These are phyloP conservation scores for Scedosporium boydii DNA, from an alignment of 2,329 filamentous ascomycete genomes.

Conservation along the genomic window DNA sequence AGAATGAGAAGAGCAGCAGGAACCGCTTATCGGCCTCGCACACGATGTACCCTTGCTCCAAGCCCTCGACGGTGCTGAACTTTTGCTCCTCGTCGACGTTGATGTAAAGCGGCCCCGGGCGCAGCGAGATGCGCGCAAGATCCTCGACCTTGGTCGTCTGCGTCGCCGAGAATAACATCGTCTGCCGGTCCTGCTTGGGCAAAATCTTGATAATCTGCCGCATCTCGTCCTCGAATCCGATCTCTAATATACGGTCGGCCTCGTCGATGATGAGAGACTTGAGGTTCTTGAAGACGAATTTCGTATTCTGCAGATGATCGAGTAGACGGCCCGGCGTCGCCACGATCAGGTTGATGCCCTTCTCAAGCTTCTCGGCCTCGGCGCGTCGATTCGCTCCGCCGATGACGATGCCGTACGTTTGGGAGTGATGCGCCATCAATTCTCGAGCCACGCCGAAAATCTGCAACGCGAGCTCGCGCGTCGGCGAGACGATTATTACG, in stretches of 20 bases:
- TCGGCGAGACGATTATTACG: slow-evolving; percentile 86
- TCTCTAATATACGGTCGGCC: slow-evolving; percentile 90
- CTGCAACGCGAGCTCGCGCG: slow-evolving; percentile 85
- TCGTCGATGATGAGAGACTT: slow-evolving; percentile 92
- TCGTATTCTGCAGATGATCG: slow-evolving; percentile 86
- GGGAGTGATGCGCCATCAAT: slow-evolving; percentile 88
- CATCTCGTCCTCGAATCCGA: slow-evolving; percentile 99
- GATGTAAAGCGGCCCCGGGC: slow-evolving; percentile 87
- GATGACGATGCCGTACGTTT: slow-evolving; percentile 90
- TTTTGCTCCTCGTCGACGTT: slow-evolving; percentile 89
- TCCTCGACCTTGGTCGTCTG: slow-evolving; percentile 99
- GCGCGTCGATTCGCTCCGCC: slow-evolving; percentile 85
- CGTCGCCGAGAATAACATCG: slow-evolving; percentile 97
- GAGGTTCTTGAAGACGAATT: slow-evolving; percentile 83
- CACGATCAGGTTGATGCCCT: slow-evolving; percentile 90
- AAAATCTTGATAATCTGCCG: slow-evolving; percentile 91
- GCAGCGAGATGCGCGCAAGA: slow-evolving; percentile 83
- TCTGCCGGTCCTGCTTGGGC: slow-evolving; percentile 78
- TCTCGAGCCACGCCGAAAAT: slow-evolving; percentile 94
- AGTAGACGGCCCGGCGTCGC: slow-evolving; percentile 87
- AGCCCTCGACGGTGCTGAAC: slow-evolving; percentile 81
- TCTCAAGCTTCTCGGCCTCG: slow-evolving; percentile 86
- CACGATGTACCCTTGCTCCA: slow-evolving; percentile 93
- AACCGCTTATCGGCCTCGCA: slow-evolving; percentile 93
- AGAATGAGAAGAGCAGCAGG: slow-evolving; percentile 84